Conservation (phyloP, 768 basidiomycete genomes). For the Daedaleopsis nitida region DNA sequence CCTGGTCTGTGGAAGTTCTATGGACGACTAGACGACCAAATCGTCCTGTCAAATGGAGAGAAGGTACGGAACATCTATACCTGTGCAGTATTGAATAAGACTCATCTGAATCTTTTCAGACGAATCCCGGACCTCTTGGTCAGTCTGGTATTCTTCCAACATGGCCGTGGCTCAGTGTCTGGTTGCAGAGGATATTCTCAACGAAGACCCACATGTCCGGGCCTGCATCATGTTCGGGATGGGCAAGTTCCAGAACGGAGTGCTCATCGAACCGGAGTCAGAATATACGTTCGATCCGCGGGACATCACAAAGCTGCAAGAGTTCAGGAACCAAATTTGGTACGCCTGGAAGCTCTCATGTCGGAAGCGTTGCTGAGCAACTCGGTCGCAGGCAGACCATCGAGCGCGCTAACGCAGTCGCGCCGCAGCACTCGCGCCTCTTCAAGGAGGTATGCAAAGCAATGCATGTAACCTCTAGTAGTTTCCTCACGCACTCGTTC, state of each 20-base stretch:
- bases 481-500: too few species aligned
- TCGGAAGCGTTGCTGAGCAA: too few species aligned
- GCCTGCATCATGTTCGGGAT: slow-evolving; percentile 43
- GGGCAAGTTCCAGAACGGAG: slow-evolving; percentile 41
- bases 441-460: slow-evolving; percentile 44
- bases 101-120: slow-evolving; percentile 24
- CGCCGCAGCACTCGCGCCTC: slow-evolving; percentile 46
- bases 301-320: slow-evolving; percentile 30
- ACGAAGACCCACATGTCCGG: slow-evolving; percentile 35
- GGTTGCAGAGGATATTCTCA: slow-evolving; percentile 40
- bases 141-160: background rate
- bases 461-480: too few species aligned
- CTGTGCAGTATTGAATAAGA: background rate
- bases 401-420: slow-evolving; percentile 41
- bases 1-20: slow-evolving; percentile 39
- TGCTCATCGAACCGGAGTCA: slow-evolving; percentile 40
- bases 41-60: slow-evolving; percentile 45
- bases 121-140: slow-evolving; percentile 42
- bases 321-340: slow-evolving; percentile 41
- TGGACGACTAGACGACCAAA: slow-evolving; percentile 49
- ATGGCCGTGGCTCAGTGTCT: too few species aligned
- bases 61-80: slow-evolving; percentile 30
- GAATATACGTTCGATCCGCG: slow-evolving; percentile 32
- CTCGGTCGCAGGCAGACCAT: slow-evolving; percentile 28
- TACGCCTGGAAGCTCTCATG: slow-evolving; percentile 8